Conservation (phyloP, 352 stramenopile species). For the Globisporangium mamillatum region DNA sequence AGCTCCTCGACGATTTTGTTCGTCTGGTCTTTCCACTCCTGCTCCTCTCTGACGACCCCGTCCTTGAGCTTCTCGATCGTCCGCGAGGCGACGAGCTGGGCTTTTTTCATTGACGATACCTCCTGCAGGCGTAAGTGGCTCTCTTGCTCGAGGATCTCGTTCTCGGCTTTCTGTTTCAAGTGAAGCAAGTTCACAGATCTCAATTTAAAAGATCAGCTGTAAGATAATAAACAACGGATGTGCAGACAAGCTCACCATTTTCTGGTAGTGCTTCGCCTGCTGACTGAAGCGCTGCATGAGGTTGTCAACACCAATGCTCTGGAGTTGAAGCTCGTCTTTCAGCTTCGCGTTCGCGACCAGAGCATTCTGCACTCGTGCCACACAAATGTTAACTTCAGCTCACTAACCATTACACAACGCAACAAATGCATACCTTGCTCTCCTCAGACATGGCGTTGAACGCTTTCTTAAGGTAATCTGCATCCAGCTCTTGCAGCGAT, state of each 20-base stretch:
- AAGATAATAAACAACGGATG: neutral
- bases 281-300: constrained; percentile 75
- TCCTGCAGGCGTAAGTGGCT: constrained; percentile 60
- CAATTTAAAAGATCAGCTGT: neutral
- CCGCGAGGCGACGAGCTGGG: constrained; percentile 45
- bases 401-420: neutral
- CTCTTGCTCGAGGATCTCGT: constrained; percentile 72
- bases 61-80: constrained; percentile 68
- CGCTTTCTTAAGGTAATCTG: constrained; percentile 77
- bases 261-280: constrained; percentile 63
- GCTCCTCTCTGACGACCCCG: constrained; percentile 43
- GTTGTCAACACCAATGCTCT: constrained; percentile 79
- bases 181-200: neutral
- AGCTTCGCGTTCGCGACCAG: constrained; percentile 80
- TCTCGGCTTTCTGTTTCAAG: constrained; percentile 61
- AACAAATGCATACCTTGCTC: constrained; percentile 45
- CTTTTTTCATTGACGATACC: constrained; percentile 60
- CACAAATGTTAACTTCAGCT: neutral
- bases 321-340: constrained; percentile 74
- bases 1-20: constrained; percentile 55
- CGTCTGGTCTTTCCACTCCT: constrained; percentile 51
- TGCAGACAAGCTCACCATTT: constrained; percentile 40
- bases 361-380: constrained; percentile 32
- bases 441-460: constrained; percentile 83
- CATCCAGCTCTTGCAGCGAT: constrained; percentile 69